Base-by-base conservation (phyloP, 2,329 filamentous ascomycete genomes). In the Esteya vermicola region DNA sequence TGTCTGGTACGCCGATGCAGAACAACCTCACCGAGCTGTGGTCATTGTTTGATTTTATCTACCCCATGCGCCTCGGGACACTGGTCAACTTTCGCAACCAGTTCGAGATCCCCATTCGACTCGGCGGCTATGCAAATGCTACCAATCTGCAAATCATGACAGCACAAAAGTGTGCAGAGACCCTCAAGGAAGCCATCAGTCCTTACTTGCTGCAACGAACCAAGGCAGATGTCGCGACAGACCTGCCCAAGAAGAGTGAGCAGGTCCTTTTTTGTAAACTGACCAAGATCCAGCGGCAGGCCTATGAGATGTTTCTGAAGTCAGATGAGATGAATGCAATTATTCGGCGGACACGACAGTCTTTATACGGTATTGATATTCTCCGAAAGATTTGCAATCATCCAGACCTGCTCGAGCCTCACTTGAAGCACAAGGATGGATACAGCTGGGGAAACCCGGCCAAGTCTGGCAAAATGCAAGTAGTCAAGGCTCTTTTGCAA, bases 41-140 rank as follows among this genome's bases (percentile, higher is more conserved):
- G 89, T 96, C 89, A 0, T 64, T 98, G 0, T 96, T 98, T 54
- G 93, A 98, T 55, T 98, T 98, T 54, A 81, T 96, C 42, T 96
- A 86, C 46, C 91, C 93, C 0, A 95, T 96, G 85, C 81, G 88
- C 13, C 64, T 98, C 6, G 93, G 91, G 0, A 95, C 85, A 0
- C 67, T 96, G 12, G 82, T 95, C 43, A 85, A 83, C 47, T 98
- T 98, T 55, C 76, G 86, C 34, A 80, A 79, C 44, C 79, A 93
- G 45, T 96, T 98, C 48, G 91, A 96, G 54, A 81, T 93, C 28
- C 91, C 91, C 0, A 98, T 98, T 55, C 81, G 80, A 43, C 75
- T 88, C 39, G 93, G 93, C 34, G 91, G 91, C 5, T 96, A 96
- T 57, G 86, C 88, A 8, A 95, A 93, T 57, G 91, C 91, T 3